Conservation (phyloP, 2,329 filamentous ascomycete species). For the Neofusicoccum ribis region DNA sequence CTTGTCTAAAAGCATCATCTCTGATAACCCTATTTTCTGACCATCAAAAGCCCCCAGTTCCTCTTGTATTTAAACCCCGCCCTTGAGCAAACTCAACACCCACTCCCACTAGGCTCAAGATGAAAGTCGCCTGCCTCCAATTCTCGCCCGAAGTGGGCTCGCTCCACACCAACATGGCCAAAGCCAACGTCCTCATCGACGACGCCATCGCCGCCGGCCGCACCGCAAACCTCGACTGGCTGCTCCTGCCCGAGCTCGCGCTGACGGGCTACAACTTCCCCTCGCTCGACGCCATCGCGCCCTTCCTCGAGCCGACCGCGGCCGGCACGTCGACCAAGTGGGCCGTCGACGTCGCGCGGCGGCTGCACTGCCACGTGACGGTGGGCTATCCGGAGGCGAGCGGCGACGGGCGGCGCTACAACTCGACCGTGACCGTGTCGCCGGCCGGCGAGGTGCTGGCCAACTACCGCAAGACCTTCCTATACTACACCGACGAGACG, state of each 20-base stretch:
- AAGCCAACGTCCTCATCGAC: constrained; percentile 64
- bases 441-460: constrained; percentile 54
- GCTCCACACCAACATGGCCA: constrained; percentile 67
- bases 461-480: constrained; percentile 65
- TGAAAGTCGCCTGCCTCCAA: constrained; percentile 71
- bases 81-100: not conserved
- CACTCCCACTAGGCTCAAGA: constrained; percentile 34
- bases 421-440: constrained; percentile 60
- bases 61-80: not conserved
- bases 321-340: constrained; percentile 69
- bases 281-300: constrained; percentile 65
- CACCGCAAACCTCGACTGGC: constrained; percentile 59
- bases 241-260: constrained; percentile 75
- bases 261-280: constrained; percentile 81
- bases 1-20: no score
- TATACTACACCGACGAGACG: constrained; percentile 67
- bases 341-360: constrained; percentile 66
- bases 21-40: no score
- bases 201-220: constrained; percentile 44
- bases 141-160: constrained; percentile 71
- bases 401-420: constrained; percentile 45
- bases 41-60: no score
- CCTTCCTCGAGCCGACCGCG: constrained; percentile 66
- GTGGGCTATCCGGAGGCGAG: constrained; percentile 70
- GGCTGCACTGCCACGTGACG: constrained; percentile 66